phyloP scores from a whole-genome alignment of 2,329 filamentous ascomycete species.

The Lasiodiplodia gonubiensis region DNA sequence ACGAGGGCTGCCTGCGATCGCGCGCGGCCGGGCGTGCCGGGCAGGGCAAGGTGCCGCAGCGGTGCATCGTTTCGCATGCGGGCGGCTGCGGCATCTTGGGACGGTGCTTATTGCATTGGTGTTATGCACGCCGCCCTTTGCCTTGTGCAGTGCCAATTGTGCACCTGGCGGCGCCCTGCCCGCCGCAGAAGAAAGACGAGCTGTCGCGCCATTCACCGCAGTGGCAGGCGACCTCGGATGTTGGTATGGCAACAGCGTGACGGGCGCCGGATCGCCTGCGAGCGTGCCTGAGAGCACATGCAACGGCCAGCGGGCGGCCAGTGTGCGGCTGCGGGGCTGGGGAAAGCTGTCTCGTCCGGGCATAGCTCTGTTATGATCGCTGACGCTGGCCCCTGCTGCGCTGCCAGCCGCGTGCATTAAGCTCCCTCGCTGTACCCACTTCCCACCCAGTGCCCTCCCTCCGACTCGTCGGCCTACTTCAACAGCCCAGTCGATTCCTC shows the following conservation, averaged over 20 bases:
- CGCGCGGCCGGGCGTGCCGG: background rate
- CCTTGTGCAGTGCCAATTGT: conserved; percentile 1
- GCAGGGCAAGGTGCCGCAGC: conserved; percentile 1
- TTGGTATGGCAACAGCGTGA: conserved; percentile 24
- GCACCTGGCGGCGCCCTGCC: background rate
- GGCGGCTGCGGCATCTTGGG: conserved; percentile 20
- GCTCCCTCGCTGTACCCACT: conserved; percentile 27
- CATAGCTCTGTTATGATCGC: conserved; percentile 24
- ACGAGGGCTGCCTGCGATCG: conserved; percentile 9
- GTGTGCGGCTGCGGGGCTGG: conserved; percentile 18
- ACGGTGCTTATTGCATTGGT: background rate
- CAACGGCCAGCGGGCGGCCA: conserved; percentile 5
- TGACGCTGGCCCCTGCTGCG: conserved; percentile 15
- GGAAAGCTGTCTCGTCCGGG: conserved; percentile 21
- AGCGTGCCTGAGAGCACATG: conserved; percentile 27
- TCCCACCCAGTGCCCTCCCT: conserved; percentile 31
- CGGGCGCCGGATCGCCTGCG: conserved; percentile 19
- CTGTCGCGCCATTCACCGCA: background rate
- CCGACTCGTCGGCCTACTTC: conserved; percentile 44
- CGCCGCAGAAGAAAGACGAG: background rate
- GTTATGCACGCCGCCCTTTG: background rate
- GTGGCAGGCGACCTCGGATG: conserved; percentile 19
- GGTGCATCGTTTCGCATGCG: conserved; percentile 11
- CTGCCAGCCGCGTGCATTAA: conserved; percentile 28
- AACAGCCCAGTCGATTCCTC: conserved; percentile 36